A percentile compares a stretch with the other conserved stretches of the same genome.
Evolutionary conservation across 805 yeast genomes (phyloP).

Genomic region (Metschnikowia reukaufii): DNA sequence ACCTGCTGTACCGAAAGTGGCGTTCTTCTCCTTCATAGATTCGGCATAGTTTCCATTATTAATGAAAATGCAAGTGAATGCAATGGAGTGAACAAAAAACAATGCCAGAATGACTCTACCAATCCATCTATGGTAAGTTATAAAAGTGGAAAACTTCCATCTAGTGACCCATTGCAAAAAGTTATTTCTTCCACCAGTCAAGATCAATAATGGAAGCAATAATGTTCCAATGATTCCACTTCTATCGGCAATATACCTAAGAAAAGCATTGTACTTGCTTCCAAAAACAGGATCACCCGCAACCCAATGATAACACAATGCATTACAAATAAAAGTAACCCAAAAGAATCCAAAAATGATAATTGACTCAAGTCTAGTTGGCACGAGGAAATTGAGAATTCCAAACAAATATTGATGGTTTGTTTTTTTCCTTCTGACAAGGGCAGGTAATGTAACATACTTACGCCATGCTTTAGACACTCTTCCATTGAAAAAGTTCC

Average conservation of each 20-base stretch:
- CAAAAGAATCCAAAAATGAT: slow-evolving; percentile 22
- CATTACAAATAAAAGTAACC: slow-evolving; percentile 14
- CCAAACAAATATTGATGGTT: slow-evolving; percentile 24
- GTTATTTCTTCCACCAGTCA: slow-evolving; percentile 22
- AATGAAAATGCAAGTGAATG: slow-evolving; percentile 10
- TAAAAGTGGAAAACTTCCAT: slow-evolving; percentile 21
- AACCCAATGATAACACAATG: slow-evolving; percentile 22
- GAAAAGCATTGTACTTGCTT: slow-evolving; percentile 8
- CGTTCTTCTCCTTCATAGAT: slow-evolving; percentile 11
- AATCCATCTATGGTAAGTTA: slow-evolving; percentile 21
- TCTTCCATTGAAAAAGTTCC: slow-evolving; percentile 21
- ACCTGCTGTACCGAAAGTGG: slow-evolving; percentile 17
- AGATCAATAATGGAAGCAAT: slow-evolving; percentile 18
- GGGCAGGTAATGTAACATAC: slow-evolving; percentile 42
- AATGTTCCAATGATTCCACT: slow-evolving; percentile 20
- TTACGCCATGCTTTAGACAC: slow-evolving; percentile 36
- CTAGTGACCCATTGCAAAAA: slow-evolving; percentile 22
- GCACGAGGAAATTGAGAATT: slow-evolving; percentile 29
- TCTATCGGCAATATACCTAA: slow-evolving; percentile 17
- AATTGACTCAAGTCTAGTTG: slow-evolving; percentile 25
- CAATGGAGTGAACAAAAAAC: slow-evolving; percentile 19
- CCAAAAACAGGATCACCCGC: slow-evolving; percentile 38
- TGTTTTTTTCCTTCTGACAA: slow-evolving; percentile 28
- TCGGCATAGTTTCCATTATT: not conserved
- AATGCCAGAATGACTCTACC: slow-evolving; percentile 18